phyloP scores from a whole-genome alignment of 805 yeast genomes.

The Hagleromyces aurorensis region DNA sequence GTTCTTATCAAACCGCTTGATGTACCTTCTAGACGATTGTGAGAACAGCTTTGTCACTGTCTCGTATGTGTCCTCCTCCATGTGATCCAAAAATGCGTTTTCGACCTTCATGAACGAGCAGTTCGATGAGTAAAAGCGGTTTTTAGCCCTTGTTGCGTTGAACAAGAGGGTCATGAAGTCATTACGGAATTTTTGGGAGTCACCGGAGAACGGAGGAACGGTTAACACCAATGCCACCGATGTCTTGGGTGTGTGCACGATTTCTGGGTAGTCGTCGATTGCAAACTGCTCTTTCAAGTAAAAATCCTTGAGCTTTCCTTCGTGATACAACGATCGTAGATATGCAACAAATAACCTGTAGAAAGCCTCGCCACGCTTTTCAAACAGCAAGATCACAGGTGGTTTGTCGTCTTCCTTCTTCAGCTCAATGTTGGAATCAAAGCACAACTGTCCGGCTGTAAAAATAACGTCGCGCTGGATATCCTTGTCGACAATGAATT shows the following conservation, averaged over 20 bases:
- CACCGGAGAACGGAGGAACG: conserved; percentile 18
- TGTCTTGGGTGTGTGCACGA: conserved; percentile 27
- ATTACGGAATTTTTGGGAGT: conserved; percentile 11
- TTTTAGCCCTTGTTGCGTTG: conserved; percentile 32
- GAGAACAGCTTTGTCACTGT: conserved; percentile 31
- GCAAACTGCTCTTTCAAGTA: conserved; percentile 29
- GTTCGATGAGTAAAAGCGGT: conserved; percentile 28
- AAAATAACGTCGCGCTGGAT: conserved; percentile 29
- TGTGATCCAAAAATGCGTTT: conserved; percentile 35
- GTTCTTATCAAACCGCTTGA: conserved; percentile 28
- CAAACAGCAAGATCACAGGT: conserved; percentile 29
- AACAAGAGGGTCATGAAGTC: conserved; percentile 30
- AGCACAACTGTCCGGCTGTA: conserved; percentile 34
- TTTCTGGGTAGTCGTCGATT: conserved; percentile 31
- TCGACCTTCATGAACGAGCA: conserved; percentile 34
- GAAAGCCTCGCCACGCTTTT: conserved; percentile 30
- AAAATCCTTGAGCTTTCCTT: conserved; percentile 27
- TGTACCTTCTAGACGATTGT: conserved; percentile 31
- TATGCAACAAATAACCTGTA: conserved; percentile 31
- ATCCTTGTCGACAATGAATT: conserved; percentile 25
- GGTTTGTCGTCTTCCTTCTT: conserved; percentile 23
- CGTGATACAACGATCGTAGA: conserved; percentile 28
- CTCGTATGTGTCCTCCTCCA: conserved; percentile 34
- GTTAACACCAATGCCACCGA: conserved; percentile 33
- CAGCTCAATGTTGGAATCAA: conserved; percentile 15